These are phyloP conservation scores for Hypoxylon sp. DNA, from an alignment of 2,329 filamentous ascomycete genomes.

Conservation along the genomic window DNA sequence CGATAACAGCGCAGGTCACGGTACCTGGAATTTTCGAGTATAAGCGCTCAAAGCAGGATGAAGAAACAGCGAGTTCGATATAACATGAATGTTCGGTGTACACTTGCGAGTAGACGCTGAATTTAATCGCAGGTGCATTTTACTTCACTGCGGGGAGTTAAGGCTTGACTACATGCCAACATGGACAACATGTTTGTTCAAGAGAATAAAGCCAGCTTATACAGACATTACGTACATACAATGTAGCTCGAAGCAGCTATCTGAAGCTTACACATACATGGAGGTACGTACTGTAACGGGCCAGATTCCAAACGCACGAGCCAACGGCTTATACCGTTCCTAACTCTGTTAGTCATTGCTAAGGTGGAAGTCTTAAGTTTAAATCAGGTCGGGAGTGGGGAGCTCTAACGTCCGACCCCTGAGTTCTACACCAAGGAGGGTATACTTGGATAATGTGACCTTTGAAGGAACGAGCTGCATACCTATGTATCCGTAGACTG, in stretches of 20 bases:
- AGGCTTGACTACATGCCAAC: not conserved
- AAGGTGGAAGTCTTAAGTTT: not conserved
- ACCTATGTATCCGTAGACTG: no score
- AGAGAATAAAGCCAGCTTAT: not conserved
- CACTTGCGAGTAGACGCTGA: not conserved
- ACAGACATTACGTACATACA: not conserved
- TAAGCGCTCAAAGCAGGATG: not conserved
- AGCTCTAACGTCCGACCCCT: conserved; percentile 16
- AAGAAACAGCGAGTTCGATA: conserved; percentile 6
- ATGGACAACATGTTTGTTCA: not conserved
- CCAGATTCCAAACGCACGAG: not conserved
- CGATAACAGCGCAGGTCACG: conserved; percentile 20
- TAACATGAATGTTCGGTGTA: not conserved
- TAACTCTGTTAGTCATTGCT: conserved; percentile 11
- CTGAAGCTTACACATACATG: not conserved
- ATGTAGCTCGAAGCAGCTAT: not conserved
- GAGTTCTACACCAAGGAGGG: not conserved
- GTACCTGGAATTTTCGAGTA: not conserved
- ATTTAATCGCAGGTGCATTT: not conserved
- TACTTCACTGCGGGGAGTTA: not conserved
- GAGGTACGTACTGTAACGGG: not conserved
- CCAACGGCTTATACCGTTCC: conserved; percentile 21
- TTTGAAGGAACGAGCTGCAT: not conserved
- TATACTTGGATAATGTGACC: not conserved
- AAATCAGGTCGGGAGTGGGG: conserved; percentile 6